A percentile compares a stretch with the other conserved stretches of the same genome.
Evolutionary conservation across 2,329 filamentous ascomycete genomes (phyloP).

Genomic region (Paecilomyces variotii): DNA sequence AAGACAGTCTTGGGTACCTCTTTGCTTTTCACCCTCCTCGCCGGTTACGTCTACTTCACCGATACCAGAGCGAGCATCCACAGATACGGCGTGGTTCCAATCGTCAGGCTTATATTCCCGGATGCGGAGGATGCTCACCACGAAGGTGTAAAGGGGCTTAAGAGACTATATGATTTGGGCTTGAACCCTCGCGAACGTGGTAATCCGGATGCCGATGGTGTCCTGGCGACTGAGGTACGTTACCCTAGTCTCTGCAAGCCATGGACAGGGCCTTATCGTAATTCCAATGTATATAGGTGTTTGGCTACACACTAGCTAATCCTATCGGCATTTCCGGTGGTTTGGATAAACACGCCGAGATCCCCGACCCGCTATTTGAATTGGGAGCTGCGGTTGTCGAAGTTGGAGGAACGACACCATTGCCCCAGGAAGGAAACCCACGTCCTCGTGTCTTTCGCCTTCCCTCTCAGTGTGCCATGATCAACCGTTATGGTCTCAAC

Average conservation of each 20-base stretch:
- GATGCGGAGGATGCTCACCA: conserved; percentile 82
- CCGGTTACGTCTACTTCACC: conserved; percentile 61
- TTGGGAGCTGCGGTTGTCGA: conserved; percentile 83
- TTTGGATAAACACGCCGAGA: conserved; percentile 87
- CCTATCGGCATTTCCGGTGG: conserved; percentile 93
- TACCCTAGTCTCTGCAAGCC: not conserved
- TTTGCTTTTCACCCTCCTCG: conserved; percentile 40
- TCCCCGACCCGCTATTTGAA: conserved; percentile 76
- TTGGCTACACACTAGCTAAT: conserved; percentile 69
- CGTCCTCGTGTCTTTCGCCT: conserved; percentile 83
- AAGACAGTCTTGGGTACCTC: conserved; percentile 40
- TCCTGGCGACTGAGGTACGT: conserved; percentile 45
- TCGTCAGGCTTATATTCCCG: conserved; percentile 33
- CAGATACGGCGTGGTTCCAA: conserved; percentile 52
- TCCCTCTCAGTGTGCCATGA: conserved; percentile 72
- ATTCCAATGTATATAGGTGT: conserved; percentile 46
- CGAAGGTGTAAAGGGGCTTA: conserved; percentile 62
- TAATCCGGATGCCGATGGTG: conserved; percentile 46
- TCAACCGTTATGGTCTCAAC: conserved; percentile 95
- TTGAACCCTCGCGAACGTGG: conserved; percentile 77
- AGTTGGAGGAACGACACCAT: conserved; percentile 80
- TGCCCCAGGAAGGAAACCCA: conserved; percentile 81
- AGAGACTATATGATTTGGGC: conserved; percentile 63
- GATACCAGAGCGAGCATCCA: conserved; percentile 67
- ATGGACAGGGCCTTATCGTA: not conserved